These are phyloP conservation scores for Marchantia polymorpha DNA, from an alignment of 225 moss, liverwort and hornwort genomes.

Conservation along the genomic window DNA sequence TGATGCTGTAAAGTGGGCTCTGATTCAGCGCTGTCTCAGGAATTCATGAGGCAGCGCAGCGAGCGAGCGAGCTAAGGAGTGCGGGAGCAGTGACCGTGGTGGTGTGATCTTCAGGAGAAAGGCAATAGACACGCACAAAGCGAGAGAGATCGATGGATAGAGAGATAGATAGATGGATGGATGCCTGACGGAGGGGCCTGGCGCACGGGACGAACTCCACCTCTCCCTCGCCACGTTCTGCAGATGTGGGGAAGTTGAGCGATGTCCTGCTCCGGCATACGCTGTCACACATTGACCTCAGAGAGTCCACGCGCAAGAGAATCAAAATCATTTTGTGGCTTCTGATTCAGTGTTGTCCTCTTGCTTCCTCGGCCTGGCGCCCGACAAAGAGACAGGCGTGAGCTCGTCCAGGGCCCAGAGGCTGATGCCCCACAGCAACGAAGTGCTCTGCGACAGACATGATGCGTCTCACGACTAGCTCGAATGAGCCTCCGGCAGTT, in stretches of 20 bases:
- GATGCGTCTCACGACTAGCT: not conserved
- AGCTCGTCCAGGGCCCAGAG: not conserved
- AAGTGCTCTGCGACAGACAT: no score
- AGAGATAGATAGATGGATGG: no score
- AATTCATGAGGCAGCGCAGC: not conserved
- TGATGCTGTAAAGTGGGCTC: not conserved
- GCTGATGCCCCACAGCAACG: not conserved
- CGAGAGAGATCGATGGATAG: no score
- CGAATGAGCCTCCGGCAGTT: not conserved
- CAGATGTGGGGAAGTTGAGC: not conserved
- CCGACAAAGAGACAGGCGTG: not conserved
- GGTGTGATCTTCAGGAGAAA: not conserved
- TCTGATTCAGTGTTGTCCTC: not conserved
- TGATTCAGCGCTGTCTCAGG: not conserved
- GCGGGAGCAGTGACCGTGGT: not conserved
- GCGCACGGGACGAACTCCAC: not conserved
- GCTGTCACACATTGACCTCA: not conserved
- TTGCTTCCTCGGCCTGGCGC: not conserved
- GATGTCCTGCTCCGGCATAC: not conserved
- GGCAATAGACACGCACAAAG: not conserved
- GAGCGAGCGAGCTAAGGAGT: not conserved
- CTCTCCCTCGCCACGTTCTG: not conserved
- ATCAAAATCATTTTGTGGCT: not conserved
- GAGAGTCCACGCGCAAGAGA: not conserved
- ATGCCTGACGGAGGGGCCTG: not conserved